A percentile compares a stretch with the other conserved stretches of the same genome.
These are phyloP conservation scores for Naganishia onofrii DNA, from an alignment of 768 basidiomycete genomes.

Conservation along the genomic window DNA sequence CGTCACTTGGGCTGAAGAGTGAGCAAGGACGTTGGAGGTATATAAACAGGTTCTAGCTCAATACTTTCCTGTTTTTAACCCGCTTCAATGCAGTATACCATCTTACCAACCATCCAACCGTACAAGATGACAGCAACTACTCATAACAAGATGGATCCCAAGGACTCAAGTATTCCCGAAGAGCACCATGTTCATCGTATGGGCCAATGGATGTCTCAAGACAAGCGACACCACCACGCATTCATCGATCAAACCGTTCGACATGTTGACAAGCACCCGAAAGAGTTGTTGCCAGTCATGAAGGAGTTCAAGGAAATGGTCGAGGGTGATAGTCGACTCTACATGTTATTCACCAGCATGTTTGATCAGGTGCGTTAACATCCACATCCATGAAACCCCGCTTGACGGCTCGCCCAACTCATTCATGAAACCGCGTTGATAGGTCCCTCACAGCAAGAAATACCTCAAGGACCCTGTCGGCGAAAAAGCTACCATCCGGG, in stretches of 20 bases:
- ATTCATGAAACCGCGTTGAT: neutral
- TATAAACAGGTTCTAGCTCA: too few species aligned
- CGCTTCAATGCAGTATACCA: too few species aligned
- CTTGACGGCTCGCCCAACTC: neutral
- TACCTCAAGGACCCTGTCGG: slow-evolving; percentile 48
- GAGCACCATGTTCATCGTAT: slow-evolving; percentile 47
- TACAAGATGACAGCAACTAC: neutral
- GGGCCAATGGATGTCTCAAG: slow-evolving; percentile 49
- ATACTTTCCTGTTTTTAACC: neutral
- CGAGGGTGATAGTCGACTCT: slow-evolving; percentile 47
- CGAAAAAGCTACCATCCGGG: slow-evolving; percentile 50
- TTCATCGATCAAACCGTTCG: slow-evolving; percentile 44
- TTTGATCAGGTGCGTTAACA: slow-evolving; percentile 44
- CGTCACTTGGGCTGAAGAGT: neutral
- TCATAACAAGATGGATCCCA: slow-evolving; percentile 30
- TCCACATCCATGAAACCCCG: neutral
- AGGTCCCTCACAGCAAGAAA: slow-evolving; percentile 44
- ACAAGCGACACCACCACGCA: slow-evolving; percentile 48
- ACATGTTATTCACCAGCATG: slow-evolving; percentile 51
- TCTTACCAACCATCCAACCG: too few species aligned
- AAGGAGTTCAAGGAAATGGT: slow-evolving; percentile 50
- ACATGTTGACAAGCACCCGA: slow-evolving; percentile 49
- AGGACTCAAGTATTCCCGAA: slow-evolving; percentile 38
- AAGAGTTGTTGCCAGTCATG: slow-evolving; percentile 44
- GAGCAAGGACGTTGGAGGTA: too few species aligned